phyloP scores from a whole-genome alignment of 2,329 filamentous ascomycete species.

The Fusarium sp. region DNA sequence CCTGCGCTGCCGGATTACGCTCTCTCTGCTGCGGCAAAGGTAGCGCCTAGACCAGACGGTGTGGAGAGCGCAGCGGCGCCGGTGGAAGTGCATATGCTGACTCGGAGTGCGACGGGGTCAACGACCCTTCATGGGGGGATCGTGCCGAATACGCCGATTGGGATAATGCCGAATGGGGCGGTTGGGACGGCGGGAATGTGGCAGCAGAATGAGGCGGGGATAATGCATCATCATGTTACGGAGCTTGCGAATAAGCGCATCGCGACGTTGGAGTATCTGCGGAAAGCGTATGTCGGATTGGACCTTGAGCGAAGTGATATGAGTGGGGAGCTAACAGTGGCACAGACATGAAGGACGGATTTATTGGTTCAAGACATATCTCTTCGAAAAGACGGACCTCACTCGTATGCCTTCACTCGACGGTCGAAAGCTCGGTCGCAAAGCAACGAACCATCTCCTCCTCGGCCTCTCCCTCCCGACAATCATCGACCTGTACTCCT shows the following conservation, averaged over 20 bases:
- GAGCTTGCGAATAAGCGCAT: constrained; percentile 92
- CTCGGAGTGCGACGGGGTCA: constrained; percentile 50
- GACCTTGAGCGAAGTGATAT: too few relatives aligned
- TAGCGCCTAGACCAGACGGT: constrained; percentile 41
- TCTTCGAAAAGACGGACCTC: constrained; percentile 85
- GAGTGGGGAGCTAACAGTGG: background rate
- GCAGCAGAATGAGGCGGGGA: constrained; percentile 56
- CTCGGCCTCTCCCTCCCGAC: constrained; percentile 90
- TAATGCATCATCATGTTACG: constrained; percentile 73
- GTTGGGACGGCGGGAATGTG: constrained; percentile 40
- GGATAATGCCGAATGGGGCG: constrained; percentile 20
- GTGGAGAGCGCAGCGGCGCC: constrained; percentile 25
- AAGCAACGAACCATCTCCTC: constrained; percentile 92
- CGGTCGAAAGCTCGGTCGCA: constrained; percentile 80
- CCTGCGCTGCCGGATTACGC: constrained; percentile 64
- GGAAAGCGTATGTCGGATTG: constrained; percentile 76
- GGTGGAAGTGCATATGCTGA: constrained; percentile 55
- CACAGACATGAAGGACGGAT: constrained; percentile 87
- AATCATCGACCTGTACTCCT: constrained; percentile 86
- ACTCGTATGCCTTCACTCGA: constrained; percentile 86
- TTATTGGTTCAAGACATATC: constrained; percentile 98
- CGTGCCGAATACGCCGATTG: constrained; percentile 18
- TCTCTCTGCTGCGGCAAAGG: constrained; percentile 58
- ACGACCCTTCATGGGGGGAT: constrained; percentile 40
- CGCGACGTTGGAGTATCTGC: constrained; percentile 89